Conservation (phyloP, 169 alveolate species). For the Blepharisma undulans region DNA sequence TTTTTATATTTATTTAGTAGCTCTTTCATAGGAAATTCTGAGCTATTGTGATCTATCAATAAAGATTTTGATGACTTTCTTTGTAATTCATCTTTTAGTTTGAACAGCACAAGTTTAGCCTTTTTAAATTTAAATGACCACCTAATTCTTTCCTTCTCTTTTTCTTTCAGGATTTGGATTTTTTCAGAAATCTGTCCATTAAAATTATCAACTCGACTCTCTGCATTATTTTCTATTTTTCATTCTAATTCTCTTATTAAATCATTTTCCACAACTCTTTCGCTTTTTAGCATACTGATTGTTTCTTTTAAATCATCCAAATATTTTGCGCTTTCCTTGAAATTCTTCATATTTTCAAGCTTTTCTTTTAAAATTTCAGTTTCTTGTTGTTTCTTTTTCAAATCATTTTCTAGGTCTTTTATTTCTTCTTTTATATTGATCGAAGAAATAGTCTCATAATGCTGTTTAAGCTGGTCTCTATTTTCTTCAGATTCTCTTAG, state of each 20-base stretch:
- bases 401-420: not conserved
- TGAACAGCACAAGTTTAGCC: not conserved
- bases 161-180: not conserved
- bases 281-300: not conserved
- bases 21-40: not conserved
- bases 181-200: not conserved
- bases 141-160: not conserved
- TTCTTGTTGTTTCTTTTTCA: not conserved
- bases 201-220: not conserved
- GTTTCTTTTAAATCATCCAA: not conserved
- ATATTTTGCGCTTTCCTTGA: not conserved
- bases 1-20: not conserved
- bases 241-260: not conserved
- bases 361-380: not conserved
- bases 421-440: not conserved
- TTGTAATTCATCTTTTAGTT: not conserved
- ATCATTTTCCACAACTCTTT: not conserved
- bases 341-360: not conserved
- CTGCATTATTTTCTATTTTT: not conserved
- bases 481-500: not conserved
- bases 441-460: not conserved
- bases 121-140: not conserved
- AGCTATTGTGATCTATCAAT: not conserved
- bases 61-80: not conserved
- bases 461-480: not conserved